A percentile compares a stretch with the other conserved stretches of the same genome.
phyloP scores from a whole-genome alignment of 768 basidiomycete genomes.

The Mycena latifolia region DNA sequence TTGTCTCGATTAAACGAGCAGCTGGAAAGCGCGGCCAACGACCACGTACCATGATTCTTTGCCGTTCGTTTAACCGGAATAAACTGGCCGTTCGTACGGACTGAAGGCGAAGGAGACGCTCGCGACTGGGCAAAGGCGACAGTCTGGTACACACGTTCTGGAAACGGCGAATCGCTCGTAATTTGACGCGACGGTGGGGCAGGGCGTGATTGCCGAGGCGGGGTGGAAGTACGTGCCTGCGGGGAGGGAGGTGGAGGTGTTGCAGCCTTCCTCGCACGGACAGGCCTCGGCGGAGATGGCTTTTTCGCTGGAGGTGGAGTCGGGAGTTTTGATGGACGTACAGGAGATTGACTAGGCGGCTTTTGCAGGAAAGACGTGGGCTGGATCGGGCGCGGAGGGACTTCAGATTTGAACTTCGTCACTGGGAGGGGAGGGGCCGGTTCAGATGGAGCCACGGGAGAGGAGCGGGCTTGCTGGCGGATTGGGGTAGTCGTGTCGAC shows the following conservation, averaged over 20 bases:
- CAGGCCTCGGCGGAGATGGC: slow-evolving; percentile 1
- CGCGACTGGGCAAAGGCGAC: slow-evolving; percentile 30
- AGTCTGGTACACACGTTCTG: slow-evolving; percentile 18
- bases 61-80: slow-evolving; percentile 1
- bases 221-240: not conserved
- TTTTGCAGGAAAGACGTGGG: slow-evolving; percentile 15
- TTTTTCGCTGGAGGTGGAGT: slow-evolving; percentile 10
- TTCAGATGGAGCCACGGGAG: slow-evolving; percentile 9
- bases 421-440: slow-evolving; percentile 5
- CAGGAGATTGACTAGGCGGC: slow-evolving; percentile 12
- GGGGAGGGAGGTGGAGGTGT: slow-evolving; percentile 1
- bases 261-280: slow-evolving; percentile 10
- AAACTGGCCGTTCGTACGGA: slow-evolving; percentile 2
- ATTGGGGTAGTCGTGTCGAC: not conserved
- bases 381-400: slow-evolving; percentile 9
- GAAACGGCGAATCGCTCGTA: slow-evolving; percentile 25
- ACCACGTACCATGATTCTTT: slow-evolving; percentile 10
- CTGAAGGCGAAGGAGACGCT: slow-evolving; percentile 15
- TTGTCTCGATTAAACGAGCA: not conserved
- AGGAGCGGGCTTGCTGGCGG: slow-evolving; percentile 10
- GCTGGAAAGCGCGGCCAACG: not conserved
- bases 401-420: slow-evolving; percentile 17
- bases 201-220: slow-evolving; percentile 9
- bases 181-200: not conserved
- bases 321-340: slow-evolving; percentile 9